Evolutionary conservation across 2,329 filamentous ascomycete species (phyloP).

Genomic region (Pseudocercospora musae): DNA sequence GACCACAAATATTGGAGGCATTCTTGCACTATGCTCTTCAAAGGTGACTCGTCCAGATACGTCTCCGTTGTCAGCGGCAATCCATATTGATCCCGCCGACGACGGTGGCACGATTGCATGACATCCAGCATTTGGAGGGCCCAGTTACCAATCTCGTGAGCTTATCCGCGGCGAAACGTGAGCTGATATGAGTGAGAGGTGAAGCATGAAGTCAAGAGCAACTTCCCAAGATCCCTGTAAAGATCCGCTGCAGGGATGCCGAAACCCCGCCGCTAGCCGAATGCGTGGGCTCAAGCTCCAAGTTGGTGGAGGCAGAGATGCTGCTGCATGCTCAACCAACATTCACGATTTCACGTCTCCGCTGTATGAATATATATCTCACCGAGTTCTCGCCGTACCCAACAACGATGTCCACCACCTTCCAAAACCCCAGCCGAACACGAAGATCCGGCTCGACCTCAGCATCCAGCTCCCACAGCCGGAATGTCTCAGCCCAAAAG

Average conservation of each 20-base stretch:
- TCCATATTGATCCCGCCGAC: too few relatives aligned
- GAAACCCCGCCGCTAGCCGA: neutral
- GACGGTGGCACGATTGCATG: too few relatives aligned
- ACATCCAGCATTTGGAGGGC: too few relatives aligned
- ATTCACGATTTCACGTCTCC: neutral
- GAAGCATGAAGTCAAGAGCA: neutral
- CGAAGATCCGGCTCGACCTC: neutral
- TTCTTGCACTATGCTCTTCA: too few relatives aligned
- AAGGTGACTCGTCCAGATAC: too few relatives aligned
- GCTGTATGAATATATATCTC: neutral
- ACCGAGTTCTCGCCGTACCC: neutral
- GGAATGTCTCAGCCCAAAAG: constrained; percentile 24
- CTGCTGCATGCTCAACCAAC: neutral
- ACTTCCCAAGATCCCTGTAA: neutral
- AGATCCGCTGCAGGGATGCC: neutral
- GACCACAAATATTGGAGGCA: too few relatives aligned
- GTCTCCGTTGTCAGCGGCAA: too few relatives aligned
- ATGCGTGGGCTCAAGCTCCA: neutral
- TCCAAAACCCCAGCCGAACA: neutral
- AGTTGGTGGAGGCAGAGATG: neutral
- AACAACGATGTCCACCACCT: neutral
- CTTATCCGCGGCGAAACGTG: too few relatives aligned
- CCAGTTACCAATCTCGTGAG: too few relatives aligned
- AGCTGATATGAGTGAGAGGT: neutral
- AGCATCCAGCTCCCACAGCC: constrained; percentile 2